Conservation (phyloP, 345 rosid genomes). For the Populus simonii region DNA sequence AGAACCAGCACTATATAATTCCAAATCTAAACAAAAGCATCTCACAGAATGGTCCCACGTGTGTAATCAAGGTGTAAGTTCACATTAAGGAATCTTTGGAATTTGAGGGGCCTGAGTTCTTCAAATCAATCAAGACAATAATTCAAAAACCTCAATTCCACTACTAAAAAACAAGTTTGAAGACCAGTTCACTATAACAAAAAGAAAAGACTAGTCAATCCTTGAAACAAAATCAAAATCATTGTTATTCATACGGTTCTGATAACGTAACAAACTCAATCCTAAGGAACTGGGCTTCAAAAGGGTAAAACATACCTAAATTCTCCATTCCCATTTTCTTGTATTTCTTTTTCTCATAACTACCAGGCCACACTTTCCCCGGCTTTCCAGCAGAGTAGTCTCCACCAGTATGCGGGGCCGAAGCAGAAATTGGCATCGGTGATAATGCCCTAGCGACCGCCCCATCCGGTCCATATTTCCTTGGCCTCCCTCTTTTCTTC, state of each 20-base stretch:
- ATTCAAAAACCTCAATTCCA: conserved; percentile 12
- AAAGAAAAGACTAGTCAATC: neutral
- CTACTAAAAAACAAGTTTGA: neutral
- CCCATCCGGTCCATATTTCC: conserved; percentile 79
- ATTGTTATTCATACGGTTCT: neutral
- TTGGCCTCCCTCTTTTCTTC: conserved; percentile 86
- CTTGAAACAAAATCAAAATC: conserved; percentile 7
- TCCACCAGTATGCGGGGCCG: conserved; percentile 37
- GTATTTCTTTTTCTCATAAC: conserved; percentile 44
- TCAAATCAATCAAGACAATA: conserved; percentile 4
- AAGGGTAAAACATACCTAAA: conserved; percentile 40
- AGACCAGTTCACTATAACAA: conserved; percentile 9
- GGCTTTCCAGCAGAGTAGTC: conserved; percentile 44
- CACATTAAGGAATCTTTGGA: conserved; percentile 22
- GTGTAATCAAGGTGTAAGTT: conserved; percentile 9
- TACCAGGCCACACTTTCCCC: conserved; percentile 45
- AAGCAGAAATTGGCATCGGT: conserved; percentile 54
- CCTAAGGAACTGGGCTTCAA: neutral
- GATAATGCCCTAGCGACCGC: conserved; percentile 42
- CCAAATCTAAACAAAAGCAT: conserved; percentile 27
- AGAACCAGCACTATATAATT: conserved; percentile 20
- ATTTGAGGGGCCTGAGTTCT: conserved; percentile 11
- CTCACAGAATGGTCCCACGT: conserved; percentile 26
- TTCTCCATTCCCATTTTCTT: conserved; percentile 46
- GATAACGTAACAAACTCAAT: neutral